Conservation (phyloP, 2,329 filamentous ascomycete species). For the Blumeria hordei region DNA sequence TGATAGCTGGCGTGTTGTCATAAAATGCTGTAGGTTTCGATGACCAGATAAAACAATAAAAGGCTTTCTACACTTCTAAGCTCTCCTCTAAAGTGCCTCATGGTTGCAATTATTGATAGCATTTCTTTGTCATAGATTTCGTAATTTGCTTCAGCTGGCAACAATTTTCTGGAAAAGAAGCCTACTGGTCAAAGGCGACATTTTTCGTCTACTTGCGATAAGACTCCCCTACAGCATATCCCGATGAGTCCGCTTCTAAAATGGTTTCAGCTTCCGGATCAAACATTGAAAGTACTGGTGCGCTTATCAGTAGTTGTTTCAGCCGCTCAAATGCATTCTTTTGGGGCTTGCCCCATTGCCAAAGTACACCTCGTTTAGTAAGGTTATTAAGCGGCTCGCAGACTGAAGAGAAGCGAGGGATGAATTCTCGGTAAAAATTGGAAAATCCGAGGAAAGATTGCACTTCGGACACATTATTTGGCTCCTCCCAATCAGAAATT, state of each 20-base stretch:
- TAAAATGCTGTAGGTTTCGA: background rate
- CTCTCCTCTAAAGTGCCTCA: background rate
- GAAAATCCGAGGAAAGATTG: background rate
- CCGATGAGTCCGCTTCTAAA: background rate
- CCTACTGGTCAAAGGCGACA: background rate
- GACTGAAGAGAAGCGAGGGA: background rate
- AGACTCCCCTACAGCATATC: background rate
- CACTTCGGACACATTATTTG: background rate
- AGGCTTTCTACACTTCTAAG: background rate
- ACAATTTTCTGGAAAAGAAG: background rate
- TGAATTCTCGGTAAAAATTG: background rate
- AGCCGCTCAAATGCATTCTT: background rate
- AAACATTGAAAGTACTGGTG: background rate
- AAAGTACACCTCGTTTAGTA: background rate
- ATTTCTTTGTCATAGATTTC: constrained; percentile 1
- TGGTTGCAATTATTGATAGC: background rate
- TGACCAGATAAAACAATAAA: background rate
- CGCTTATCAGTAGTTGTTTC: background rate
- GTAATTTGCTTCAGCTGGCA: background rate
- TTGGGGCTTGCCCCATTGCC: background rate
- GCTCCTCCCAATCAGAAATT: background rate
- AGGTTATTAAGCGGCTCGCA: background rate
- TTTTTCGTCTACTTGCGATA: background rate
- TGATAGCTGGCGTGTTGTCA: background rate
- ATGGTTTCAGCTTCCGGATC: background rate